A percentile compares a stretch with the other conserved stretches of the same genome.
These are phyloP conservation scores for Fusarium nodosum DNA, from an alignment of 2,329 filamentous ascomycete species.

Conservation along the genomic window DNA sequence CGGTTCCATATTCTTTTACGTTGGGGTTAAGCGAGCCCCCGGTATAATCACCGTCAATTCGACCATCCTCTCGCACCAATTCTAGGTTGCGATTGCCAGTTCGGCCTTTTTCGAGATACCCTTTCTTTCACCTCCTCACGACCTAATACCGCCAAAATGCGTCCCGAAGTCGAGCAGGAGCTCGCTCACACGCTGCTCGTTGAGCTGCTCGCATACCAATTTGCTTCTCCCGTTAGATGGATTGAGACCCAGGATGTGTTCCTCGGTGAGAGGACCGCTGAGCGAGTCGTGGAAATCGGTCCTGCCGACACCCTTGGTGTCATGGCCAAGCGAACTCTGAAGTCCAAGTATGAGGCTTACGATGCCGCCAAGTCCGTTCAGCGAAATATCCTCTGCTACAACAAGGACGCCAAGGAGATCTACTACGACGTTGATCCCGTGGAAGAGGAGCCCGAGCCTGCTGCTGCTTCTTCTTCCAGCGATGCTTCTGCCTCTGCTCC, in stretches of 20 bases:
- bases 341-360: slow-evolving; percentile 98
- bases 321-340: slow-evolving; percentile 96
- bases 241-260: slow-evolving; percentile 99
- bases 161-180: slow-evolving; percentile 99
- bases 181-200: slow-evolving; percentile 98
- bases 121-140: slow-evolving; percentile 47
- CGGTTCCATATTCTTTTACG: slow-evolving; percentile 45
- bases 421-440: slow-evolving; percentile 98
- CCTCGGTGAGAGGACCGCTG: slow-evolving; percentile 93
- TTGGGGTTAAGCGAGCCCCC: slow-evolving; percentile 49
- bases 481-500: slow-evolving; percentile 64
- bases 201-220: slow-evolving; percentile 98
- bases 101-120: slow-evolving; percentile 51
- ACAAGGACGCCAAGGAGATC: slow-evolving; percentile 99
- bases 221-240: slow-evolving; percentile 98
- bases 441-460: slow-evolving; percentile 85
- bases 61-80: slow-evolving; percentile 45
- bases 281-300: slow-evolving; percentile 97
- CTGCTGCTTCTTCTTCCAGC: slow-evolving; percentile 62
- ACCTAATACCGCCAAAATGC: slow-evolving; percentile 73
- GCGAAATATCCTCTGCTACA: slow-evolving; percentile 98
- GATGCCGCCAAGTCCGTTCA: slow-evolving; percentile 97
- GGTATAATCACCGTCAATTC: slow-evolving; percentile 45
- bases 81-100: slow-evolving; percentile 46
- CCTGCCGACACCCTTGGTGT: slow-evolving; percentile 96